Conservation (phyloP, 495 filamentous ascomycete genomes). For the Annulohypoxylon maeteangense region DNA sequence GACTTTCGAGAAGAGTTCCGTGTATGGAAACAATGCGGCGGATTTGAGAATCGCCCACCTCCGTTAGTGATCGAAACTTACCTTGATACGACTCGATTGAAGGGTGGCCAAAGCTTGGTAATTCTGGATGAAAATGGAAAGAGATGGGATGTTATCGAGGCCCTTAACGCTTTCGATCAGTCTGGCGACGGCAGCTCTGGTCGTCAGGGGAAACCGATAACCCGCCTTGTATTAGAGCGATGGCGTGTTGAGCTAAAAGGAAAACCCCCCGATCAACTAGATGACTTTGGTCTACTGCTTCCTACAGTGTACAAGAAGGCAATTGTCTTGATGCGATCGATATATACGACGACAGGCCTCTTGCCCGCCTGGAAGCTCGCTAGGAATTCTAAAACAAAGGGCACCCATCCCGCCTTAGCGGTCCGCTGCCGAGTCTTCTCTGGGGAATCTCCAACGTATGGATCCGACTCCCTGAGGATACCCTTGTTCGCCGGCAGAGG, state of each 20-base stretch:
- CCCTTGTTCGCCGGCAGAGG: constrained; percentile 75
- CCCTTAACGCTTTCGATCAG: constrained; percentile 72
- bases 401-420: constrained; percentile 70
- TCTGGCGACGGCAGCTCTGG: constrained; percentile 62
- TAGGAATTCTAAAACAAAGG: constrained; percentile 73
- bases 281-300: constrained; percentile 75
- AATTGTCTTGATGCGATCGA: constrained; percentile 90
- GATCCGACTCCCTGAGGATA: constrained; percentile 72
- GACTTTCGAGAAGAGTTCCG: constrained; percentile 80
- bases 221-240: constrained; percentile 85
- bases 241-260: constrained; percentile 85
- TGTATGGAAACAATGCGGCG: constrained; percentile 81
- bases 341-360: constrained; percentile 86
- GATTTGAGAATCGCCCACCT: constrained; percentile 79
- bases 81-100: constrained; percentile 82
- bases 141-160: constrained; percentile 90
- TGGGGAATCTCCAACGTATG: constrained; percentile 62
- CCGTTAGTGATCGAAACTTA: constrained; percentile 91
- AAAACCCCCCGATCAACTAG: constrained; percentile 58
- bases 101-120: constrained; percentile 86
- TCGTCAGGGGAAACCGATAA: constrained; percentile 56
- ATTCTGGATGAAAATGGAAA: constrained; percentile 88
- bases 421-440: constrained; percentile 81
- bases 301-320: constrained; percentile 95
- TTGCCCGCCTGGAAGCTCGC: constrained; percentile 90